phyloP scores from a whole-genome alignment of 73 alveolate genomes.

The Chromera velia region DNA sequence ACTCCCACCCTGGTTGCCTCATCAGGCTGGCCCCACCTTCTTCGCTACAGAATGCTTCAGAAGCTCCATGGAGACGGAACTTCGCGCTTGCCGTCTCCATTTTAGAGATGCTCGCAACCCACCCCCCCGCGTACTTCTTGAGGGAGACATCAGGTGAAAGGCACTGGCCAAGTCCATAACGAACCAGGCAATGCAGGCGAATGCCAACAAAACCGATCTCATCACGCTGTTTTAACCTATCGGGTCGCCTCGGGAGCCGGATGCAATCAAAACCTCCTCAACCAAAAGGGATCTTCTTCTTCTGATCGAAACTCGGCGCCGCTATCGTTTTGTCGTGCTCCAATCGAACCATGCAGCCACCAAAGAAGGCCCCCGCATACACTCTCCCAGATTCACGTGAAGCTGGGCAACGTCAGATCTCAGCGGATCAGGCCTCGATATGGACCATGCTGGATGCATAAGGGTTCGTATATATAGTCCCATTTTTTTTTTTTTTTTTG shows the following conservation, averaged over 20 bases:
- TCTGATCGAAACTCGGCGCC: not conserved
- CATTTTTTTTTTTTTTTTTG: too few species aligned
- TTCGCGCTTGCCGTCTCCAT: too few species aligned
- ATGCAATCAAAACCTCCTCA: too few species aligned
- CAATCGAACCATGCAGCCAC: not conserved
- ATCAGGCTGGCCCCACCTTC: too few species aligned
- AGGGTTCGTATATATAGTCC: too few species aligned
- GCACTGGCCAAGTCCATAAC: not conserved
- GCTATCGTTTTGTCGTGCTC: too few species aligned
- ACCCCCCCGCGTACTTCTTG: not conserved
- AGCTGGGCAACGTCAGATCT: not conserved
- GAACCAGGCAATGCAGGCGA: not conserved
- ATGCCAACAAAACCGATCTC: not conserved
- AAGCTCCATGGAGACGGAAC: too few species aligned
- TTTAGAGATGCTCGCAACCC: not conserved
- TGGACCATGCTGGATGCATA: not conserved
- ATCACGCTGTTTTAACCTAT: not conserved
- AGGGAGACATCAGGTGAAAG: not conserved
- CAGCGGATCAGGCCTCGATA: not conserved
- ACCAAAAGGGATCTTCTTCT: not conserved
- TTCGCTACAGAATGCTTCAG: too few species aligned
- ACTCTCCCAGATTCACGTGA: not conserved
- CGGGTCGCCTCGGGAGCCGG: too few species aligned
- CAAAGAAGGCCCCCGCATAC: too few species aligned
- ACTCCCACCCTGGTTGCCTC: too few species aligned